Percentiles rank a stretch among this genome's conserved stretches.
phyloP scores from a whole-genome alignment of 208 protist genomes.

The Trypanosoma platydactyli region DNA sequence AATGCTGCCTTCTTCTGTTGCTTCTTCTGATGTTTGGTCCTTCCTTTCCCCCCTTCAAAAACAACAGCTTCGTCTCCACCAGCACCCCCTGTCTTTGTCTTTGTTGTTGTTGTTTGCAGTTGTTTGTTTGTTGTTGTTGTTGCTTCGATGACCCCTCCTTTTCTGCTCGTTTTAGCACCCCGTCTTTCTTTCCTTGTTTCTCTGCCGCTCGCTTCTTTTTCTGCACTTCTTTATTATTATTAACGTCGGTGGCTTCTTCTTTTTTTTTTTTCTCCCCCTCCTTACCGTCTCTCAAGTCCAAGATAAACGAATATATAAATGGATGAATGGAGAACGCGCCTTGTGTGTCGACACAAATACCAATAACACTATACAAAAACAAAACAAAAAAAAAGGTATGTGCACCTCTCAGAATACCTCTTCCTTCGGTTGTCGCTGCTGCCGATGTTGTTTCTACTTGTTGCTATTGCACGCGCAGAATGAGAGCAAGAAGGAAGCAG shows the following conservation, averaged over 20 bases:
- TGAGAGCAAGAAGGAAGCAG: too few species aligned
- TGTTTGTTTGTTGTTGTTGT: not conserved
- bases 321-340: not conserved
- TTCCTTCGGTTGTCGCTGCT: slow-evolving; percentile 3
- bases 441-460: not conserved
- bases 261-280: slow-evolving; percentile 2
- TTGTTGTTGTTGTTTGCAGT: slow-evolving; percentile 3
- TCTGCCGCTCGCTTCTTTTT: too few species aligned
- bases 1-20: too few species aligned
- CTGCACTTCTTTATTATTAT: too few species aligned
- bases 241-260: too few species aligned
- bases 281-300: not conserved
- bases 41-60: too few species aligned
- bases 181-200: too few species aligned
- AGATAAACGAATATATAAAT: slow-evolving; percentile 1
- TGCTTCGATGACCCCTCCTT: not conserved
- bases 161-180: slow-evolving; percentile 3
- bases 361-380: not conserved
- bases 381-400: slow-evolving; percentile 1
- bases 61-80: too few species aligned
- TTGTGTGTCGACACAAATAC: not conserved
- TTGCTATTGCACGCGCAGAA: too few species aligned
- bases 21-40: too few species aligned
- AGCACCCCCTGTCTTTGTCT: not conserved
- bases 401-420: not conserved